Evolutionary conservation across 345 rosid genomes (phyloP), one percentile per base, ranked within the genome.

Genomic region (Melaleuca alternifolia): DNA sequence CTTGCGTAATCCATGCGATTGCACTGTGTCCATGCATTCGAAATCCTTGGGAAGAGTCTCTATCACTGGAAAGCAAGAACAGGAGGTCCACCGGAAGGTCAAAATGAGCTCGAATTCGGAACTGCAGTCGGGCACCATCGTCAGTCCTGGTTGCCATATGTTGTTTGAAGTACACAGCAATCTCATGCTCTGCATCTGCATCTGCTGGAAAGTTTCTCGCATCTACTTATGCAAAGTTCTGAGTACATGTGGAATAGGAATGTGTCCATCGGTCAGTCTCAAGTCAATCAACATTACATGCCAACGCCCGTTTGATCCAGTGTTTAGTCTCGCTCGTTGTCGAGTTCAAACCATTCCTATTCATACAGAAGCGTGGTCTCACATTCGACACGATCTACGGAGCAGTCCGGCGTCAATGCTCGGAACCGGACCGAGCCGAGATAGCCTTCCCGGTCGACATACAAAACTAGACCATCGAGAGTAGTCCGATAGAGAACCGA

Each of bases 231-330:
- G 62, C 26, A 24, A 5, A 12, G 13, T 59, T 59, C 71, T 59
- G 71, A 3, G 2, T 1, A 28, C n/a, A 6, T 16, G 37, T 0
- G 33, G 0, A 33, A 59, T n/a, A 0, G 37, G 71, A 9, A 59
- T 59, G 18, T n/a, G 37, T 59, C 7, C 33, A 6, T 59, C 71
- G 71, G 33, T 59, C 71, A 0, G 3, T n/a, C 14, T 11, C 41
- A 59, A n/a, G 71, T 59, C 71, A 1, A 6, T n/a, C 71, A 7
- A n/a, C 71, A 30, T 6, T 1, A 3, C 71, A 59, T 12, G 71
- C 33, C 71, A 12, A n/a, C 33, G 16, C 16, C n/a, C 7, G 71
- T n/a, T n/a, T 13, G 37, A 26, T n/a, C 33, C 71, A 12, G n/a
- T n/a, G 0, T n/a, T n/a, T 6, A 33, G 0, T 28, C 33, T 59